Evolutionary conservation across 1,284 basidiomycete genomes (phyloP), one percentile per base, ranked within the genome.

Genomic region (Mycosarcoma maydis): DNA sequence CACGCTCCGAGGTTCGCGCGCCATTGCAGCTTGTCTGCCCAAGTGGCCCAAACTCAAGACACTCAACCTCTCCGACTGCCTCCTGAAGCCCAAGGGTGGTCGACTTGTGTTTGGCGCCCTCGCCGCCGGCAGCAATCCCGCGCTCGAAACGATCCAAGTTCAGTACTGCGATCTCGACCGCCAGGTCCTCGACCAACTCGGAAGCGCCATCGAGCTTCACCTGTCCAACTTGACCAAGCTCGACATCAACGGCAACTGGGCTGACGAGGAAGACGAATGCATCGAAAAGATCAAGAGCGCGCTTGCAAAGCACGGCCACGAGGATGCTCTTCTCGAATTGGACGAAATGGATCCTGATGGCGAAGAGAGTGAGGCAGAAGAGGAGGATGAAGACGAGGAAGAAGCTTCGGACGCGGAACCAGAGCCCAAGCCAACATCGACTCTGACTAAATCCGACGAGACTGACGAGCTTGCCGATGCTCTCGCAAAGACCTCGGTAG

Each of bases 1-100:
- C 73, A 92, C 91, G 22, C 82, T 84, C 38, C 87, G 88, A 40
- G 93, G 90, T 22, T 87, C 88, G 22, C 82, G 87, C 50, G 90
- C 90, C 9, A 90, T 96, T 85, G 88, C 91, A 6, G 85, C 86
- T 29, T 87, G 89, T 2, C 83, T 98, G 34, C 65, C 72, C 33
- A 72, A 68, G 14, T 98, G 91, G 90, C 88, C 88, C 0, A 82
- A 85, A 5, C 85, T 98, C 30, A 85, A 86, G 41, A 87, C 86
- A 20, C 88, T 98, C 73, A 92, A 98, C 82, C 85, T 98, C 34
- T 94, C 92, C 11, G 95, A 98, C 83, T 96, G 94, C 77, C 87
- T 97, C 30, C 86, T 98, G 32, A 89, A 90, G 24, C 83, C 84
- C 4, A 83, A 84, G 24, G 87, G 87, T 13, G 79, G 75, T 24